Base-by-base conservation (phyloP, 352 stramenopile species). In the Phytophthora sansomeana region DNA sequence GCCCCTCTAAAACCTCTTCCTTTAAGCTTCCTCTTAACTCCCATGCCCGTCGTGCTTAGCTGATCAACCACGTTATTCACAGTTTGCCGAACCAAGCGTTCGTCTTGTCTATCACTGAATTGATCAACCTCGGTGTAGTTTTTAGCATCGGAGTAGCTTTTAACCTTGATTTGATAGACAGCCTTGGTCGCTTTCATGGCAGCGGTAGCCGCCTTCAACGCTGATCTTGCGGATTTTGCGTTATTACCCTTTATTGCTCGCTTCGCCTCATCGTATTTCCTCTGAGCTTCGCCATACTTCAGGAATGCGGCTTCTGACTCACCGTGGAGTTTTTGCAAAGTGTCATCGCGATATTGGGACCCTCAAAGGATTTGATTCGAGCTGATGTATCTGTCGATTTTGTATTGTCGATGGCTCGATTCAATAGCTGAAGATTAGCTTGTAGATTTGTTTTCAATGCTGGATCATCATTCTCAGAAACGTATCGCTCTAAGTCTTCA, bases 311-410 rank as follows among this genome's bases (percentile, higher is more conserved):
- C n/a, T n/a, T n/a, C n/a, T n/a, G n/a, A n/a, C n/a, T n/a, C n/a
- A n/a, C n/a, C n/a, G n/a, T n/a, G n/a, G n/a, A n/a, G n/a, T n/a
- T n/a, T n/a, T n/a, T n/a, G n/a, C n/a, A n/a, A n/a, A n/a, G n/a
- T n/a, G n/a, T 63, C 46, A 53, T 62, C 60, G 32, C 24, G 29
- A 57, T 59, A 53, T 56, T 61, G 30, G 17, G 1, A 56, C 38
- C 38, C 49, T 66, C 38, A 42, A 36, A 57, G 30, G 48, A 58
- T 60, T 67, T 60, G 41, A 67, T 60, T 58, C 48, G 38, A 58
- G 58, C 47, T 47, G 58, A 58, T 53, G 58, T 52, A 53, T 65
- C 21, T 49, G 48, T 62, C 19, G 52, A 63, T 69, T 69, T 58
- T 39, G 52, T 58, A 54, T 55, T 55, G 30, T 48, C 49, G 29